Conservation (phyloP, 495 filamentous ascomycete genomes). For the Coniosporium apollinis region DNA sequence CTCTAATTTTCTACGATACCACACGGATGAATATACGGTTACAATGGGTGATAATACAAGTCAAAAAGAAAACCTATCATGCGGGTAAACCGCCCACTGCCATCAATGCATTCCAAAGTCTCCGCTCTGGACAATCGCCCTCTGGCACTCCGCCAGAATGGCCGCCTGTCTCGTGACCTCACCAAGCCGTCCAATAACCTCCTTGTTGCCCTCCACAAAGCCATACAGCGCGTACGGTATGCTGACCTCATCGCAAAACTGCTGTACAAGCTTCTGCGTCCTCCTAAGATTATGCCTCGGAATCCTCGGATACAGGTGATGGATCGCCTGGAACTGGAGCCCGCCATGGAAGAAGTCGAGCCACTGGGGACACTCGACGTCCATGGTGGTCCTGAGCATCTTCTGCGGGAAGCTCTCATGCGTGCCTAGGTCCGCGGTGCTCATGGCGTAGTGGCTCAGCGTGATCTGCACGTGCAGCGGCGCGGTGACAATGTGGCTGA, state of each 20-base stretch:
- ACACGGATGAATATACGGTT: no score
- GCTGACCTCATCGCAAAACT: constrained; percentile 79
- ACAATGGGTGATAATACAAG: no score
- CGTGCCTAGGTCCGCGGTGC: constrained; percentile 72
- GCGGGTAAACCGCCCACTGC: no score
- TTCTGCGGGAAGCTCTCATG: constrained; percentile 87
- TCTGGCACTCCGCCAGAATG: constrained; percentile 77
- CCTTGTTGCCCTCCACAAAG: constrained; percentile 81
- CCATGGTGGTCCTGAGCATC: constrained; percentile 97
- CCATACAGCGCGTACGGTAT: constrained; percentile 92
- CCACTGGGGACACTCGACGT: constrained; percentile 90
- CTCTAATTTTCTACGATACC: no score
- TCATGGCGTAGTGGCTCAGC: constrained; percentile 94
- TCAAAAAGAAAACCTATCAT: no score
- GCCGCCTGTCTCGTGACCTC: constrained; percentile 79
- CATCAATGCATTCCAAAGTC: constrained; percentile 12
- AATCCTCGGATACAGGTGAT: constrained; percentile 88
- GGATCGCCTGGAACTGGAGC: constrained; percentile 90
- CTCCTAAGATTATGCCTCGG: constrained; percentile 81
- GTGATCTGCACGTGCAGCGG: constrained; percentile 93
- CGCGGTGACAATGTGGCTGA: constrained; percentile 76
- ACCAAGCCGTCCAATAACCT: constrained; percentile 66
- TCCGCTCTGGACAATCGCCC: constrained; percentile 26
- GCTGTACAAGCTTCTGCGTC: constrained; percentile 66
- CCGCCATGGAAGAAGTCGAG: constrained; percentile 94